A percentile compares a stretch with the other conserved stretches of the same genome.
Evolutionary conservation across 179 eudicot genomes (phyloP).

Genomic region (Beta macrorhiza): DNA sequence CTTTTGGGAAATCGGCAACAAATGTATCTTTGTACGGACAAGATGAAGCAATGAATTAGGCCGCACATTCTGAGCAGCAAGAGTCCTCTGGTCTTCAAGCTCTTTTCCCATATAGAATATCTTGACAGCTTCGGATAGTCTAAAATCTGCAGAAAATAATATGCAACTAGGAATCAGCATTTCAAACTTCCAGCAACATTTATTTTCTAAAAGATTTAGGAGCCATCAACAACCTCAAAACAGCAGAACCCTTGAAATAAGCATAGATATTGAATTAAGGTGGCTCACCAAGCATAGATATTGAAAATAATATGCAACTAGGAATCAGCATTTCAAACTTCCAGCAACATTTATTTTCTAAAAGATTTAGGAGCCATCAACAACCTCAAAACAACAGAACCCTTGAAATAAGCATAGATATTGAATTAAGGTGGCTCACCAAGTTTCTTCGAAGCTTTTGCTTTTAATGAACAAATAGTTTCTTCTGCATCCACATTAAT

Average conservation of each 20-base stretch:
- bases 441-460: conserved; percentile 89
- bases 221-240: background rate
- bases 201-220: too few species aligned
- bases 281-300: conserved; percentile 51
- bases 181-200: background rate
- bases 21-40: conserved; percentile 79
- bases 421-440: conserved; percentile 44
- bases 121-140: conserved; percentile 67
- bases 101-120: conserved; percentile 75
- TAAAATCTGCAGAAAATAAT: conserved; percentile 54
- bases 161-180: background rate
- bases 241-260: conserved; percentile 2
- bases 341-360: background rate
- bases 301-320: background rate
- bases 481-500: conserved; percentile 86
- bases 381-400: background rate
- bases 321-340: conserved; percentile 1
- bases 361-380: background rate
- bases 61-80: conserved; percentile 69
- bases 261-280: background rate
- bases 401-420: conserved; percentile 13
- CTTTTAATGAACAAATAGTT: conserved; percentile 73
- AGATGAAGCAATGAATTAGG: conserved; percentile 96
- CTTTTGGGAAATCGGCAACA: conserved; percentile 70
- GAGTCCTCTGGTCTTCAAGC: conserved; percentile 71